phyloP scores from a whole-genome alignment of 1,284 basidiomycete genomes.

The Inonotus hispidus region DNA sequence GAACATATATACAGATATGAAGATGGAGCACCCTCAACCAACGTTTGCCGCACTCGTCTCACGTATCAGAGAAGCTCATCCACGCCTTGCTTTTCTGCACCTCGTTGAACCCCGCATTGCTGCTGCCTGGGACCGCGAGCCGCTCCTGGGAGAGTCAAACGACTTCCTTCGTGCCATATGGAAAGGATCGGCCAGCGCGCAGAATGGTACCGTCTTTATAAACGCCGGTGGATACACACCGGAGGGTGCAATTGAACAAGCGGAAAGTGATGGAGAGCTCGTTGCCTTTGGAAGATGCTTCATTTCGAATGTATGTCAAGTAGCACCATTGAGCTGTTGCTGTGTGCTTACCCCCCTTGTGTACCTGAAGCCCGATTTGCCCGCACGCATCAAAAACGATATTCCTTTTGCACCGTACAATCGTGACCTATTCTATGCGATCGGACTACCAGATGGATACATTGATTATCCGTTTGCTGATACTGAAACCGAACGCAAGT shows the following conservation, averaged over 20 bases:
- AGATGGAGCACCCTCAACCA: constrained; percentile 35
- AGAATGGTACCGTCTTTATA: constrained; percentile 28
- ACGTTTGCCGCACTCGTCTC: constrained; percentile 36
- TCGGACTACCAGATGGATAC: constrained; percentile 14
- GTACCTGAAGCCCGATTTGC: constrained; percentile 17
- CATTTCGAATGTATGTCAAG: constrained; percentile 37
- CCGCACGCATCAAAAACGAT: constrained; percentile 11
- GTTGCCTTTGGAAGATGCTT: constrained; percentile 46
- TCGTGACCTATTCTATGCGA: constrained; percentile 14
- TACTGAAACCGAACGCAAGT: neutral
- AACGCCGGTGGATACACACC: constrained; percentile 33
- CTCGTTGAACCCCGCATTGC: constrained; percentile 35
- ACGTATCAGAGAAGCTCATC: constrained; percentile 30
- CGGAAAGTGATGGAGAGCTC: constrained; percentile 32
- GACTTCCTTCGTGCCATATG: constrained; percentile 32
- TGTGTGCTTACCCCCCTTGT: neutral
- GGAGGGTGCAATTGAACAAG: constrained; percentile 25
- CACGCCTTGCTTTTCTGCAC: constrained; percentile 56
- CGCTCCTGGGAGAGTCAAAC: constrained; percentile 26
- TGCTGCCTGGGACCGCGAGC: constrained; percentile 14
- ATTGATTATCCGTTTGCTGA: constrained; percentile 16
- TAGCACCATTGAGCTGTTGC: neutral
- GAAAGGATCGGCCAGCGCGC: constrained; percentile 15
- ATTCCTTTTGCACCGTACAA: constrained; percentile 18
- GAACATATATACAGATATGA: constrained; percentile 21